A percentile compares a stretch with the other conserved stretches of the same genome.
These are phyloP conservation scores for Colletotrichum musae DNA, from an alignment of 2,329 filamentous ascomycete genomes.

Conservation along the genomic window DNA sequence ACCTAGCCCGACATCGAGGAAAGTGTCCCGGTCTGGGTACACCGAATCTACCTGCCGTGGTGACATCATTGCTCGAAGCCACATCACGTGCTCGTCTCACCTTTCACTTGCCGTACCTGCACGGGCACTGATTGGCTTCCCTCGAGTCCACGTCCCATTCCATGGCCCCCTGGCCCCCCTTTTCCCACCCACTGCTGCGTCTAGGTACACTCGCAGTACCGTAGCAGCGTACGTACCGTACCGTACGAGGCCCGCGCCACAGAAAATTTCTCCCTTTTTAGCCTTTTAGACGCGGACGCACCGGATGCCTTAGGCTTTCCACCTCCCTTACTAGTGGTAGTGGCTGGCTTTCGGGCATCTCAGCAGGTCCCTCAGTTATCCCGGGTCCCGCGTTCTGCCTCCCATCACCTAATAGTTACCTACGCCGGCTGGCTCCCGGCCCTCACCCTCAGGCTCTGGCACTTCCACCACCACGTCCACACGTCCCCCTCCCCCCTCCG, in stretches of 20 bases:
- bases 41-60: no score
- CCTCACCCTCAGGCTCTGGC: not conserved
- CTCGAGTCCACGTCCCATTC: constrained; percentile 9
- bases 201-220: not conserved
- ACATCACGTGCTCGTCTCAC: constrained; percentile 16
- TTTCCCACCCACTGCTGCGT: constrained; percentile 1
- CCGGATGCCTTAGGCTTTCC: constrained; percentile 29
- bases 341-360: constrained; percentile 31
- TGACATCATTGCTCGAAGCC: constrained; percentile 17
- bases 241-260: constrained; percentile 30
- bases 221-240: not conserved
- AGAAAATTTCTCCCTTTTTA: constrained; percentile 41
- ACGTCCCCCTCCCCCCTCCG: constrained; percentile 32
- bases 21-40: not conserved
- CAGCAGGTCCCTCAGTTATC: constrained; percentile 24
- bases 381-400: constrained; percentile 15
- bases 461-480: constrained; percentile 20
- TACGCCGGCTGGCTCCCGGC: constrained; percentile 20
- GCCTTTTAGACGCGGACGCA: constrained; percentile 29
- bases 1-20: no score
- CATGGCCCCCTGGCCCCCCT: constrained; percentile 17
- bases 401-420: not conserved
- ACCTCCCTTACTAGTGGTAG: constrained; percentile 17
- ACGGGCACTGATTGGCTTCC: not conserved
- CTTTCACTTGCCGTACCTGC: not conserved